These are phyloP conservation scores for Phialophora macrospora DNA, from an alignment of 2,329 filamentous ascomycete genomes.

Conservation along the genomic window DNA sequence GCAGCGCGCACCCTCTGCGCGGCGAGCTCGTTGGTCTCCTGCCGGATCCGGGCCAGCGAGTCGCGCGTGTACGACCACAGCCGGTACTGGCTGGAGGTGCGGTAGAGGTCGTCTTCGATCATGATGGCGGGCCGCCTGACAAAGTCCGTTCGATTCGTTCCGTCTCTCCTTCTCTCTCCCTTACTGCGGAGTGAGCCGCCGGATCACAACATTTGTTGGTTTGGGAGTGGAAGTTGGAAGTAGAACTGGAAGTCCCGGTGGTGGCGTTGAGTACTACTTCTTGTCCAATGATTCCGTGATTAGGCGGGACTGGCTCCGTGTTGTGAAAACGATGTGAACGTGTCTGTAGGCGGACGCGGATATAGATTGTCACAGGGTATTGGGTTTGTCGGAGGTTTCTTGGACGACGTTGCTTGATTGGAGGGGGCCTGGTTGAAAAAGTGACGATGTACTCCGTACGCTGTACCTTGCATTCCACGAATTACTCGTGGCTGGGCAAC, in stretches of 20 bases:
- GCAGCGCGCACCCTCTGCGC: constrained; percentile 67
- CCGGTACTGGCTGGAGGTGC: constrained; percentile 84
- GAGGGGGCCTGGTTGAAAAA: not conserved
- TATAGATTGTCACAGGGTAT: not conserved
- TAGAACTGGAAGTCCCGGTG: not conserved
- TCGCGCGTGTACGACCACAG: constrained; percentile 88
- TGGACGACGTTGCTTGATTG: not conserved
- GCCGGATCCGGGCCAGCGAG: constrained; percentile 72
- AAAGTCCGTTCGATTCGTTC: too few species aligned
- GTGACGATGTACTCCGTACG: not conserved
- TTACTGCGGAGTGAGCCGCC: not conserved
- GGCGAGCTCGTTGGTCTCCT: constrained; percentile 79
- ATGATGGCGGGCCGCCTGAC: constrained; percentile 51
- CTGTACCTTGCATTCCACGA: not conserved
- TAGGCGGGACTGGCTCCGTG: not conserved
- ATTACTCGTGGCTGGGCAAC: not conserved
- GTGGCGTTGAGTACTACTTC: not conserved
- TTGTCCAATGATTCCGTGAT: not conserved
- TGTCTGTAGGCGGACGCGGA: not conserved
- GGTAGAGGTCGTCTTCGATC: constrained; percentile 90
- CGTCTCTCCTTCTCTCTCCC: not conserved
- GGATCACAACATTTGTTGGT: not conserved
- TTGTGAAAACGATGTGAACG: not conserved
- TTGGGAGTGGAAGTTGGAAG: not conserved
- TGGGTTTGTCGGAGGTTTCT: not conserved